A percentile compares a stretch with the other conserved stretches of the same genome.
These are phyloP conservation scores for Balansia obtecta DNA, from an alignment of 2,329 filamentous ascomycete species.

Conservation along the genomic window DNA sequence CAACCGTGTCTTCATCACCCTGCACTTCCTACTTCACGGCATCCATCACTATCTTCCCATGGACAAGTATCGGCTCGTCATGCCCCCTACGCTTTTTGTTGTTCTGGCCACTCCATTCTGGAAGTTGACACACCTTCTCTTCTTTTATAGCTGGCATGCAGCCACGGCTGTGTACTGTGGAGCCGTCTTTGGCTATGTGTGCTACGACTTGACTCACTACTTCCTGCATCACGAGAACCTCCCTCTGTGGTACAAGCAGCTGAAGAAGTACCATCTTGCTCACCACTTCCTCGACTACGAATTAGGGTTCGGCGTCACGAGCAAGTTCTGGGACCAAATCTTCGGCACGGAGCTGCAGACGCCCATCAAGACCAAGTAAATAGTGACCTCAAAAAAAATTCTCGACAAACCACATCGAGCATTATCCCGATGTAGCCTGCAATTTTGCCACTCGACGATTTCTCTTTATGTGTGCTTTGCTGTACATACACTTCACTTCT, in stretches of 20 bases:
- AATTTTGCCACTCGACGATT: neutral
- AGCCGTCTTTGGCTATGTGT: constrained; percentile 88
- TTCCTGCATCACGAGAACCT: constrained; percentile 94
- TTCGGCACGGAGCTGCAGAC: constrained; percentile 72
- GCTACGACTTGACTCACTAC: constrained; percentile 96
- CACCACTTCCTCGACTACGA: constrained; percentile 98
- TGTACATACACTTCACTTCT: constrained; percentile 7
- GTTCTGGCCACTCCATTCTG: constrained; percentile 81
- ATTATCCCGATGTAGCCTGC: neutral
- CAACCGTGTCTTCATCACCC: constrained; percentile 72
- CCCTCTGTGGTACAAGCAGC: constrained; percentile 73
- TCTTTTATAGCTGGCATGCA: constrained; percentile 75
- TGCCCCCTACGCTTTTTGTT: constrained; percentile 85
- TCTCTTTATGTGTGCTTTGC: neutral
- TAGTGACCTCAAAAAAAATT: too few species aligned
- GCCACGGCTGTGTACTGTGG: constrained; percentile 73
- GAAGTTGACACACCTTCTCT: constrained; percentile 72
- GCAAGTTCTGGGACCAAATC: constrained; percentile 84
- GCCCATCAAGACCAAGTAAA: constrained; percentile 21
- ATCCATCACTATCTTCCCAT: constrained; percentile 99
- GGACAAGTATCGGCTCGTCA: constrained; percentile 93
- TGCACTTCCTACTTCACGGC: constrained; percentile 90
- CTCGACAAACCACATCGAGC: neutral
- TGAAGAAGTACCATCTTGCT: constrained; percentile 96
- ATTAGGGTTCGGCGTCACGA: constrained; percentile 94